phyloP scores from a whole-genome alignment of 2,329 filamentous ascomycete genomes.

The Byssothecium circinans region DNA sequence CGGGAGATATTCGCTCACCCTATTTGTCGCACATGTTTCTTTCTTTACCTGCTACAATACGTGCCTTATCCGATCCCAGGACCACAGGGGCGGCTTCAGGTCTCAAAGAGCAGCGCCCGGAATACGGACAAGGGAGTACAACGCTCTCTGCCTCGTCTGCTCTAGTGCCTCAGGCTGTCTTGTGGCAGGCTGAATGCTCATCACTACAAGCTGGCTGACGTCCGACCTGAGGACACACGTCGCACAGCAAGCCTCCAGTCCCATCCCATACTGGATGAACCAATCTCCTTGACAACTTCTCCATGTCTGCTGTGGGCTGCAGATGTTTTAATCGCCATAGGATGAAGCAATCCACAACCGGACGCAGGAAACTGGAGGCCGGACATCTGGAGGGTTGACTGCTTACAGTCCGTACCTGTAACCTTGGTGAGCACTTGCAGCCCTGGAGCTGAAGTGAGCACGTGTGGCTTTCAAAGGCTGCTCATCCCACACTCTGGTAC shows the following conservation, averaged over 20 bases:
- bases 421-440: not conserved
- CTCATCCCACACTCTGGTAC: no score
- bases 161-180: not conserved
- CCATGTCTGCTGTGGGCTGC: no score
- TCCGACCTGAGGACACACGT: not conserved
- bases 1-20: no score
- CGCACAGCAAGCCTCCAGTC: not conserved
- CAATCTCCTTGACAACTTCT: no score
- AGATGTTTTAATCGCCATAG: not conserved
- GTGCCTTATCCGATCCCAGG: not conserved
- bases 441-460: not conserved
- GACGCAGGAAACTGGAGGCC: no score
- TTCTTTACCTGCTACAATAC: not conserved
- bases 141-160: not conserved
- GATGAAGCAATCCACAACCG: not conserved
- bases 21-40: not conserved
- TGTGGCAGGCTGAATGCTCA: constrained; percentile 1
- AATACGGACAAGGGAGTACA: not conserved
- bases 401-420: not conserved
- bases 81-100: not conserved
- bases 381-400: not conserved
- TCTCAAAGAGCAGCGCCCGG: not conserved
- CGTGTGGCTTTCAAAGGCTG: no score
- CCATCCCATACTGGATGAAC: not conserved
- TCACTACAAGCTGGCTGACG: not conserved